These are phyloP conservation scores for Wolfiporia cocos DNA, from an alignment of 1,284 basidiomycete genomes.

Conservation along the genomic window DNA sequence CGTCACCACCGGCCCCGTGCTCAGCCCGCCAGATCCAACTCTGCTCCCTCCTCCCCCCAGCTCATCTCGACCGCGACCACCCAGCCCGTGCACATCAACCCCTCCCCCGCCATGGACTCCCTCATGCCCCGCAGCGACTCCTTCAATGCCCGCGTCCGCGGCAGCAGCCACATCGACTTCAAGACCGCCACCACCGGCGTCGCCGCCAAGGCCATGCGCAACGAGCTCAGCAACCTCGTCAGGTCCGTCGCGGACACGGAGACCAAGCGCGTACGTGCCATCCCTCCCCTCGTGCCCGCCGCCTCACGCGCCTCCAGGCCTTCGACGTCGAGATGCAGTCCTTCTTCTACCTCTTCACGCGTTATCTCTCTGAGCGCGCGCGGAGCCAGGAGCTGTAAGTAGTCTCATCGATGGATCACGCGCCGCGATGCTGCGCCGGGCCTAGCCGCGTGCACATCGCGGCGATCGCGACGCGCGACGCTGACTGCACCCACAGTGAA, in stretches of 20 bases:
- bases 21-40: constrained; percentile 37
- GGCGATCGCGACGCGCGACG: background rate
- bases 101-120: constrained; percentile 27
- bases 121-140: constrained; percentile 57
- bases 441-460: background rate
- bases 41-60: constrained; percentile 44
- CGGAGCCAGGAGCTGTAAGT: constrained; percentile 92
- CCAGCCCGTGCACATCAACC: constrained; percentile 51
- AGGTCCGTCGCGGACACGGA: constrained; percentile 72
- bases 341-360: constrained; percentile 99
- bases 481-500: constrained; percentile 46
- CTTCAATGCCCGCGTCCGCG: constrained; percentile 60
- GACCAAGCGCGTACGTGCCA: constrained; percentile 75
- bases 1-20: constrained; percentile 55
- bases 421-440: background rate
- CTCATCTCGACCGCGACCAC: constrained; percentile 63
- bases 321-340: constrained; percentile 99
- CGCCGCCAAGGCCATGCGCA: constrained; percentile 97
- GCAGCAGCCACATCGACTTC: constrained; percentile 79
- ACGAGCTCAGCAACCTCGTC: constrained; percentile 95
- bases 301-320: constrained; percentile 43
- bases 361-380: constrained; percentile 93
- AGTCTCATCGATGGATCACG: background rate
- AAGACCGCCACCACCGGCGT: constrained; percentile 98
- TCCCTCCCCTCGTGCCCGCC: constrained; percentile 5